Evolutionary conservation across 2,329 filamentous ascomycete genomes (phyloP).

Genomic region (Aspergillus versicolor): DNA sequence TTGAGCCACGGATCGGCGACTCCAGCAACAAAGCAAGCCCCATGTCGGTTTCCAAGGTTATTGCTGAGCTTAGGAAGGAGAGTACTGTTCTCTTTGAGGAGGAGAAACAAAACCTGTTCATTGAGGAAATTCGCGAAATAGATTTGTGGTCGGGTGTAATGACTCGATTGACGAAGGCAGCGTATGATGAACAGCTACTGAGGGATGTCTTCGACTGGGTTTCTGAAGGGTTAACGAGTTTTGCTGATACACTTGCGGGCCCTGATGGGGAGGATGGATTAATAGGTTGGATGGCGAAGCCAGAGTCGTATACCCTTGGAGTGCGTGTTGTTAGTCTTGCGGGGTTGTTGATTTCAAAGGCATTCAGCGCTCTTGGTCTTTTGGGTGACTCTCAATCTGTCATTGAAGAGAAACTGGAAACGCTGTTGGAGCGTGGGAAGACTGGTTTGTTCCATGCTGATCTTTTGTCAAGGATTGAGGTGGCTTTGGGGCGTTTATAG

Average conservation of each 20-base stretch:
- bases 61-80: constrained; percentile 38
- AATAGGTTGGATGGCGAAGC: constrained; percentile 70
- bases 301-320: constrained; percentile 59
- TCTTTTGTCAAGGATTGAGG: constrained; percentile 32
- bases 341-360: constrained; percentile 28
- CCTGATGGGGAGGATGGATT: constrained; percentile 57
- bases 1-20: constrained; percentile 26
- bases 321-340: constrained; percentile 41
- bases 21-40: constrained; percentile 16
- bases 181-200: constrained; percentile 23
- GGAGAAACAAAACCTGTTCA: constrained; percentile 93
- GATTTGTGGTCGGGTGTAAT: constrained; percentile 64
- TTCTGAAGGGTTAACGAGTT: constrained; percentile 29
- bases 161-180: constrained; percentile 23
- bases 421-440: constrained; percentile 25
- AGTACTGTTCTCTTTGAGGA: constrained; percentile 67
- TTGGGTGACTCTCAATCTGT: constrained; percentile 16
- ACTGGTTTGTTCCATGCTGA: constrained; percentile 29
- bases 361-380: constrained; percentile 18
- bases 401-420: constrained; percentile 25
- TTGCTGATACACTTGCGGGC: constrained; percentile 28
- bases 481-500: constrained; percentile 19
- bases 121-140: constrained; percentile 76
- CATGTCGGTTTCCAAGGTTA: constrained; percentile 24
- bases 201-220: constrained; percentile 32